phyloP scores from a whole-genome alignment of 2,329 filamentous ascomycete genomes.

The Fusarium longipes region DNA sequence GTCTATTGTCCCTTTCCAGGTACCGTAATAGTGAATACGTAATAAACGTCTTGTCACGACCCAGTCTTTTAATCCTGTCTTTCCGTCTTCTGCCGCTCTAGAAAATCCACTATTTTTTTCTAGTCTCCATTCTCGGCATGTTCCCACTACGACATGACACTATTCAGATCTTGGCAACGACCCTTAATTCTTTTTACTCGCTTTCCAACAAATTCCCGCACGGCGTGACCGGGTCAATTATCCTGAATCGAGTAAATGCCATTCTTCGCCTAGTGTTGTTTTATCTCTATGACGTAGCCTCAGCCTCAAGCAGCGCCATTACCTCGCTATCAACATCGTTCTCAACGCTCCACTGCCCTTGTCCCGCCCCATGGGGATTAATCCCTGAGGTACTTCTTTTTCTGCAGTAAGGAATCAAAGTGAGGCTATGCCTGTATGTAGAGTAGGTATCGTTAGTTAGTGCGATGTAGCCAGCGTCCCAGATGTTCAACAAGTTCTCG shows the following conservation, averaged over 20 bases:
- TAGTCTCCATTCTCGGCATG: neutral
- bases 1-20: neutral
- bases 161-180: conserved; percentile 10
- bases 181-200: neutral
- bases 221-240: neutral
- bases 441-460: no score
- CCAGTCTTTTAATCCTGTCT: conserved; percentile 1
- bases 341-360: conserved; percentile 19
- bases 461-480: neutral
- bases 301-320: conserved; percentile 2
- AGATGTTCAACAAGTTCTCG: neutral
- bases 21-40: neutral
- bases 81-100: neutral
- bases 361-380: conserved; percentile 29
- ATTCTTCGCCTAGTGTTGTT: neutral
- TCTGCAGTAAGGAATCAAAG: neutral
- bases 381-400: no score
- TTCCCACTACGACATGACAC: conserved; percentile 21
- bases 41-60: neutral
- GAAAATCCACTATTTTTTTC: neutral
- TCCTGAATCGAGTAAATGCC: neutral
- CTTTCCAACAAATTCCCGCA: conserved; percentile 2
- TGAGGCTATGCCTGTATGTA: conserved; percentile 1
- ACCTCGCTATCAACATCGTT: neutral
- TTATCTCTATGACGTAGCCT: neutral